Conservation (phyloP, 148 eudicot genomes). For the Dysphania ambrosioides region DNA sequence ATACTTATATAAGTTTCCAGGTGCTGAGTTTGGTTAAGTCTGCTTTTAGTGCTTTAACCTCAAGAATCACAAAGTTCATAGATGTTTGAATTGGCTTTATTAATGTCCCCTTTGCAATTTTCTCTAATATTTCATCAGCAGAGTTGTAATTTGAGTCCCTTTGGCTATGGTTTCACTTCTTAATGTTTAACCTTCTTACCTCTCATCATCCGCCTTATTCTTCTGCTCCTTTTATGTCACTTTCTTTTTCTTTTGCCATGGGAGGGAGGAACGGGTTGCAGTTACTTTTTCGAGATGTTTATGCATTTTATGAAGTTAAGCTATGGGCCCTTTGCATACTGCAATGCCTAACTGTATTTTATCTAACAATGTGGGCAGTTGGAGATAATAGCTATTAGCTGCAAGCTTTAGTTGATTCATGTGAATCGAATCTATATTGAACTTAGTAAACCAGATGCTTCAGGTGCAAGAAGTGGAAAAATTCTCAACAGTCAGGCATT, state of each 20-base stretch:
- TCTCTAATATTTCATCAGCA: neutral
- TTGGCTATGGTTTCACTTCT: neutral
- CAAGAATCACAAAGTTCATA: too few relatives aligned
- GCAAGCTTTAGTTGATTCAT: slow-evolving; percentile 50
- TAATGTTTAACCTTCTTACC: neutral
- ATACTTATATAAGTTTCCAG: too few relatives aligned
- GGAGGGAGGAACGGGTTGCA: neutral
- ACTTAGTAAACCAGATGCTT: slow-evolving; percentile 31
- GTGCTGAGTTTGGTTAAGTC: too few relatives aligned
- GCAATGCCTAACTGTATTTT: neutral
- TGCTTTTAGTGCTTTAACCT: too few relatives aligned
- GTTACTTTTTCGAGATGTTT: neutral
- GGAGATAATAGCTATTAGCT: slow-evolving; percentile 48
- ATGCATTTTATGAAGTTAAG: neutral
- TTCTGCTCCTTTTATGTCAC: neutral
- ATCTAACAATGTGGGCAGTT: slow-evolving; percentile 47
- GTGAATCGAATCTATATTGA: slow-evolving; percentile 46
- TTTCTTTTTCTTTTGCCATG: neutral
- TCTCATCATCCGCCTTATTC: neutral
- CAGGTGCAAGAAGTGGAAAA: slow-evolving; percentile 16
- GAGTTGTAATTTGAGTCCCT: neutral
- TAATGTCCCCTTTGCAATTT: neutral
- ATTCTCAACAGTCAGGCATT: slow-evolving; percentile 23
- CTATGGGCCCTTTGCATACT: neutral
- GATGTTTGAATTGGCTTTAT: neutral